phyloP scores from a whole-genome alignment of 441 rosid species.

The Gossypium laxum region DNA sequence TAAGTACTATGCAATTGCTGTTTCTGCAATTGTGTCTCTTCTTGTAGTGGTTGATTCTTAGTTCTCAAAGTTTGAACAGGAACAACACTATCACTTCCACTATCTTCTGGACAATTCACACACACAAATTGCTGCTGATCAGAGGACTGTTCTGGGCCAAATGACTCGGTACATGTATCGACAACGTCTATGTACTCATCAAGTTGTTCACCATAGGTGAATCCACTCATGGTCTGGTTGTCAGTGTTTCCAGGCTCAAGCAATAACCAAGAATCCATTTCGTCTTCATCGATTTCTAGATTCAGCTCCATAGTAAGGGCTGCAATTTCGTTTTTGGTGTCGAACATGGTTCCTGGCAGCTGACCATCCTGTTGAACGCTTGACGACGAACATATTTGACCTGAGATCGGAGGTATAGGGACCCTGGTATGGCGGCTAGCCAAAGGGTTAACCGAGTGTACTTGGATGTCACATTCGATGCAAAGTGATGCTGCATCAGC shows the following conservation, averaged over 20 bases:
- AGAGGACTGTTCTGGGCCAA: constrained; percentile 12
- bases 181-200: constrained; percentile 16
- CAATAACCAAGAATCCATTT: constrained; percentile 26
- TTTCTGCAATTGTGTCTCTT: neutral
- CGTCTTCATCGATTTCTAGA: constrained; percentile 17
- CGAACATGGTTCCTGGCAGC: neutral
- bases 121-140: constrained; percentile 10
- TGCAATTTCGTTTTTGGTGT: constrained; percentile 6
- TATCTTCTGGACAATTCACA: constrained; percentile 10
- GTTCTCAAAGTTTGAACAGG: constrained; percentile 11
- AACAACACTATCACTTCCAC: constrained; percentile 16
- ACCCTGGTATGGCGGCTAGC: constrained; percentile 20
- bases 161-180: constrained; percentile 18
- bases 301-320: neutral
- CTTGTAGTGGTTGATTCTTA: neutral
- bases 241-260: constrained; percentile 20
- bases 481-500: constrained; percentile 32
- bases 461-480: constrained; percentile 22
- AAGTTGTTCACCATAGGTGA: constrained; percentile 11
- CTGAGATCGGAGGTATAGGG: constrained; percentile 16
- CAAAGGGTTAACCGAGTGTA: constrained; percentile 24
- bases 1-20: constrained; percentile 8
- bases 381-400: constrained; percentile 3
- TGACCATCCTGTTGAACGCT: constrained; percentile 11
- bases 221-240: constrained; percentile 16